Conservation (phyloP, 1,284 basidiomycete species). For the Trichosporon inkin region DNA sequence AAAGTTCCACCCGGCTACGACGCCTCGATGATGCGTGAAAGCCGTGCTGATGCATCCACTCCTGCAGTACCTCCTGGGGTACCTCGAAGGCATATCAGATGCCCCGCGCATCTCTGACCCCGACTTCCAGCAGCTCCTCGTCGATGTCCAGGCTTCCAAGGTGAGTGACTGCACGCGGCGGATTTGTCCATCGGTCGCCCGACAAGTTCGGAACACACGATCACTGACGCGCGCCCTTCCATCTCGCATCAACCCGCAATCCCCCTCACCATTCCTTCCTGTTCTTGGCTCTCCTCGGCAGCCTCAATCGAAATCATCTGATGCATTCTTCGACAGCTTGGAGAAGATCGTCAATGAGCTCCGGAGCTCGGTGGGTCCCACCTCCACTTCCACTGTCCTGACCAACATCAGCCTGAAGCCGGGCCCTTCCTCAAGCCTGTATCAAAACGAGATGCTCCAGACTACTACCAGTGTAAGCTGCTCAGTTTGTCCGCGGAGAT, state of each 20-base stretch:
- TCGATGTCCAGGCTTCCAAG: slow-evolving; percentile 49
- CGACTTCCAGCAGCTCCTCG: slow-evolving; percentile 48
- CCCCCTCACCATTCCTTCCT: background rate
- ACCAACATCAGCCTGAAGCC: slow-evolving; percentile 64
- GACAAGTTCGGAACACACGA: background rate
- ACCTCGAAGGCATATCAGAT: slow-evolving; percentile 47
- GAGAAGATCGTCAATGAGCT: slow-evolving; percentile 82
- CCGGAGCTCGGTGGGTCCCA: slow-evolving; percentile 63
- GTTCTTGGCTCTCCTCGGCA: slow-evolving; percentile 9
- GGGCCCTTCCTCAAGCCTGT: slow-evolving; percentile 86
- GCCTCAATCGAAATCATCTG: slow-evolving; percentile 61
- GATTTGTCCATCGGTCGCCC: slow-evolving; percentile 4
- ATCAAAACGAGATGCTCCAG: slow-evolving; percentile 75
- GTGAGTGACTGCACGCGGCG: slow-evolving; percentile 32
- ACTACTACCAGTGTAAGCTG: slow-evolving; percentile 74
- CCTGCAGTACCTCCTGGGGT: slow-evolving; percentile 50
- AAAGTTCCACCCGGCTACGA: background rate
- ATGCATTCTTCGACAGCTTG: slow-evolving; percentile 84
- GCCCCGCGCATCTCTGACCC: slow-evolving; percentile 46
- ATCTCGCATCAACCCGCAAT: background rate
- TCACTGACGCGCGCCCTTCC: slow-evolving; percentile 10
- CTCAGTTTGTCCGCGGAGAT: background rate
- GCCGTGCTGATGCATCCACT: slow-evolving; percentile 35
- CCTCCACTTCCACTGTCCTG: background rate
- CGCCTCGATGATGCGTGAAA: background rate